Conservation (phyloP, 2,329 filamentous ascomycete genomes). For the Calonectria leucothoes region DNA sequence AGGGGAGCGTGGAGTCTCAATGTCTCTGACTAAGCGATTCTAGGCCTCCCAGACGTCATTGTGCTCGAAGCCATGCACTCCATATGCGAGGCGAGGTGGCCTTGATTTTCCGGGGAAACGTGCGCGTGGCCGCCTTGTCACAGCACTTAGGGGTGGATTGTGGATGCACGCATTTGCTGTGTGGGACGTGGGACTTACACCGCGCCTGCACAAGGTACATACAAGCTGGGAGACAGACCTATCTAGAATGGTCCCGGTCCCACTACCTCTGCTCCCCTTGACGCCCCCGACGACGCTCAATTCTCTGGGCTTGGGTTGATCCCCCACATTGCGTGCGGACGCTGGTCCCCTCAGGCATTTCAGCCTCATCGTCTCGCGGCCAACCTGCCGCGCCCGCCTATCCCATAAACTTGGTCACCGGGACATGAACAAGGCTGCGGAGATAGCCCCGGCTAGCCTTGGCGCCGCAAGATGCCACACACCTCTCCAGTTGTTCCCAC, state of each 20-base stretch:
- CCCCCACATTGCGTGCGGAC: constrained; percentile 36
- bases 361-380: constrained; percentile 34
- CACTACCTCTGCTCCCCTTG: constrained; percentile 27
- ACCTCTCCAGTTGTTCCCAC: constrained; percentile 21
- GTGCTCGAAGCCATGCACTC: constrained; percentile 34
- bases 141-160: constrained; percentile 31
- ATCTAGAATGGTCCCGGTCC: constrained; percentile 23
- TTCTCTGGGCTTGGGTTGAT: constrained; percentile 30
- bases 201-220: constrained; percentile 11
- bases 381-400: not conserved
- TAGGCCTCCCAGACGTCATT: constrained; percentile 36
- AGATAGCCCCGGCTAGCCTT: constrained; percentile 8
- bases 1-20: not conserved
- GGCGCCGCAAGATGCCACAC: constrained; percentile 20
- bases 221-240: constrained; percentile 10
- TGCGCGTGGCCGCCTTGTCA: constrained; percentile 34
- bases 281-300: constrained; percentile 19
- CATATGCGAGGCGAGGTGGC: constrained; percentile 38
- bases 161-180: constrained; percentile 35
- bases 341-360: constrained; percentile 30
- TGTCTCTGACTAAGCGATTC: constrained; percentile 28
- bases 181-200: constrained; percentile 30
- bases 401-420: constrained; percentile 17
- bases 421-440: constrained; percentile 12
- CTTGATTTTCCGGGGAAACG: constrained; percentile 41